These are phyloP conservation scores for Nepenthes alata DNA, from an alignment of 179 eudicot species.

Conservation along the genomic window DNA sequence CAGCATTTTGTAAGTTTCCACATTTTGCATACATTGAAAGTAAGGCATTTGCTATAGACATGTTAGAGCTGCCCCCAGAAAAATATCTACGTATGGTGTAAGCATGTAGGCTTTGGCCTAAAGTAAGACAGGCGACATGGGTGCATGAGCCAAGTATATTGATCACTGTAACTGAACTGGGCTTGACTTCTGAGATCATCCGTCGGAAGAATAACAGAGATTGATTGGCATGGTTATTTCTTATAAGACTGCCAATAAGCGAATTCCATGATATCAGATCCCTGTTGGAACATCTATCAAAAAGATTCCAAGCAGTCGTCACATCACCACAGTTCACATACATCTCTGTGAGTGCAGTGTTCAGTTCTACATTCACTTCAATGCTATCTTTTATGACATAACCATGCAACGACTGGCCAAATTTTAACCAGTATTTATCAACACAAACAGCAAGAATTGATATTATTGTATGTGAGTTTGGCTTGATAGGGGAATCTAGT, in stretches of 20 bases:
- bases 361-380: constrained; percentile 20
- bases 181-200: constrained; percentile 26
- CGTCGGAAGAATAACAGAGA: constrained; percentile 21
- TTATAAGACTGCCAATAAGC: constrained; percentile 26
- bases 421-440: constrained; percentile 9
- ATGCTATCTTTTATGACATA: constrained; percentile 24
- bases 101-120: constrained; percentile 38
- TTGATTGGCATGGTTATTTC: constrained; percentile 16
- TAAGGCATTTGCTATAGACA: constrained; percentile 26
- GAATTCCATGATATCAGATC: constrained; percentile 42
- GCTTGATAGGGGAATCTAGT: constrained; percentile 17
- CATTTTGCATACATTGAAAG: constrained; percentile 48
- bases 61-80: constrained; percentile 13
- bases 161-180: constrained; percentile 27
- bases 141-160: constrained; percentile 31
- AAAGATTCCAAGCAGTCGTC: constrained; percentile 22
- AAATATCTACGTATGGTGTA: constrained; percentile 25
- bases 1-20: constrained; percentile 29
- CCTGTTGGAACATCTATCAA: constrained; percentile 24
- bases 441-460: constrained; percentile 29
- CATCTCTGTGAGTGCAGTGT: constrained; percentile 37
- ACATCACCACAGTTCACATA: constrained; percentile 34
- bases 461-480: constrained; percentile 34
- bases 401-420: constrained; percentile 34
- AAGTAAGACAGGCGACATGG: constrained; percentile 27